Evolutionary conservation across 345 rosid species (phyloP).

Genomic region (Camelina neglecta): DNA sequence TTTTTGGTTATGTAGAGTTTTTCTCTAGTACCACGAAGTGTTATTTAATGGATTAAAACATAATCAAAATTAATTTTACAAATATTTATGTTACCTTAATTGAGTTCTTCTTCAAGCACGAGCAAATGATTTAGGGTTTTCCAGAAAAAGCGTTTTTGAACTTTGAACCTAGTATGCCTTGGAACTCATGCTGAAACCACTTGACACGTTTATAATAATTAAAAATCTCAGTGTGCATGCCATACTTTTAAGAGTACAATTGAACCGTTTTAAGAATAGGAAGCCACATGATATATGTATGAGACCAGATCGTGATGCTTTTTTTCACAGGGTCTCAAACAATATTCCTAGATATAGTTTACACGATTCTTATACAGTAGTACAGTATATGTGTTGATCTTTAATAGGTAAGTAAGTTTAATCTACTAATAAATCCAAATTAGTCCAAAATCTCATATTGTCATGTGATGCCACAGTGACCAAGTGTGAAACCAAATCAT

Average conservation of each 20-base stretch:
- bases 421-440: background rate
- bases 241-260: background rate
- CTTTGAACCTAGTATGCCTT: slow-evolving; percentile 33
- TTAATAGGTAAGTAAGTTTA: background rate
- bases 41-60: background rate
- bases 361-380: too few species aligned
- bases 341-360: background rate
- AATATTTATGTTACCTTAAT: background rate
- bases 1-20: background rate
- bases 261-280: background rate
- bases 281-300: background rate
- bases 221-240: background rate
- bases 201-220: slow-evolving; percentile 2
- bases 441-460: background rate
- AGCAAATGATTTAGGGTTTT: slow-evolving; percentile 20
- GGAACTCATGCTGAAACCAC: slow-evolving; percentile 32
- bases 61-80: background rate
- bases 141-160: slow-evolving; percentile 27
- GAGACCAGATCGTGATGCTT: background rate
- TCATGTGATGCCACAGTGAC: background rate
- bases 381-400: background rate
- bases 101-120: slow-evolving; percentile 11
- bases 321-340: background rate
- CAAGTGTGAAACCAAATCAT: too few species aligned
- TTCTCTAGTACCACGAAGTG: background rate